A percentile compares a stretch with the other conserved stretches of the same genome.
Conservation (phyloP, 2,329 filamentous ascomycete genomes). For the Fusarium nisikadoi region DNA sequence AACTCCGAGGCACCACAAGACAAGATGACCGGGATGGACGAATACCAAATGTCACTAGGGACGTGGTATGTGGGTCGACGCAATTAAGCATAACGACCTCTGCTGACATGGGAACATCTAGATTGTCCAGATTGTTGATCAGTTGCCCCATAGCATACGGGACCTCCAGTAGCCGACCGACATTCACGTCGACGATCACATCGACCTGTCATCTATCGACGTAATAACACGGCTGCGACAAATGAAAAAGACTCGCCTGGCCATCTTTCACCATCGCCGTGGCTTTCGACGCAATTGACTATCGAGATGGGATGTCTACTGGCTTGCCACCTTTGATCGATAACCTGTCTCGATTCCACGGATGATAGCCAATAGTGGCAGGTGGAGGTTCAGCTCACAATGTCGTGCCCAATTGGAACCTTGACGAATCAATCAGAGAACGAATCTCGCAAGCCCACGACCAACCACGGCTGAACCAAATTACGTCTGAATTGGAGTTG, state of each 20-base stretch:
- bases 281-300: slow-evolving; percentile 39
- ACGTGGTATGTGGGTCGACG: slow-evolving; percentile 26
- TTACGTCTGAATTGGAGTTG: slow-evolving; percentile 7
- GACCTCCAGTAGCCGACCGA: not conserved
- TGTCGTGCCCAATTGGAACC: slow-evolving; percentile 24
- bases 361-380: slow-evolving; percentile 23
- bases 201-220: slow-evolving; percentile 16
- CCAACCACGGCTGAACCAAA: slow-evolving; percentile 11
- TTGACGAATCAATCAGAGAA: slow-evolving; percentile 8
- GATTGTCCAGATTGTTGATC: slow-evolving; percentile 17
- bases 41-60: slow-evolving; percentile 3
- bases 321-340: not conserved
- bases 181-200: not conserved
- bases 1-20: not conserved
- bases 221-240: not conserved
- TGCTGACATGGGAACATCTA: slow-evolving; percentile 17
- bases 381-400: slow-evolving; percentile 16
- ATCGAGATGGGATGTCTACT: slow-evolving; percentile 1
- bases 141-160: not conserved
- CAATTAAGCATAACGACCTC: slow-evolving; percentile 31
- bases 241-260: not conserved
- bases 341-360: not conserved
- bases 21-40: not conserved
- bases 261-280: slow-evolving; percentile 37
- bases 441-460: slow-evolving; percentile 8